Conservation (phyloP, 257 asterid genomes). For the Primulina tabacum region DNA sequence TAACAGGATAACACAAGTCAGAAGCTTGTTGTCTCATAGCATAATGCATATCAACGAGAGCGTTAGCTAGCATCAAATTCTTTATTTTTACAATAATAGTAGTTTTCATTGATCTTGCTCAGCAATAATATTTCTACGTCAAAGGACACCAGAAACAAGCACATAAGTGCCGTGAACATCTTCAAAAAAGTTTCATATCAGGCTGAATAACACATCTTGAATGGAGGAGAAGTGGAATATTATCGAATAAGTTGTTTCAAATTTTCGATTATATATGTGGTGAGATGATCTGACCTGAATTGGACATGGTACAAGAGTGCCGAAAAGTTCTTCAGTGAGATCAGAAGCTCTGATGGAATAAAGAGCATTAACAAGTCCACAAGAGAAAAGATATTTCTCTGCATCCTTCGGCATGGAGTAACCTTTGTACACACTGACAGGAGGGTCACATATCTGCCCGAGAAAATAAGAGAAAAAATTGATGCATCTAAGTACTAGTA, state of each 20-base stretch:
- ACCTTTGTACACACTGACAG: constrained; percentile 57
- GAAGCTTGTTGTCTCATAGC: too few relatives aligned
- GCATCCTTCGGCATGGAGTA: constrained; percentile 77
- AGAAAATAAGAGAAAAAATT: constrained; percentile 21
- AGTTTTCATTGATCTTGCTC: too few relatives aligned
- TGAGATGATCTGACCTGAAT: constrained; percentile 51
- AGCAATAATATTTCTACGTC: neutral
- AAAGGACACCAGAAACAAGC: neutral
- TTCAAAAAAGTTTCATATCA: constrained; percentile 10
- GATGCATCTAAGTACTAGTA: constrained; percentile 4
- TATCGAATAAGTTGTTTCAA: neutral
- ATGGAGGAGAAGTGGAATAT: constrained; percentile 1
- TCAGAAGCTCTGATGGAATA: constrained; percentile 81
- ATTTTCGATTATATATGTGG: neutral
- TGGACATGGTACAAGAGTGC: constrained; percentile 68
- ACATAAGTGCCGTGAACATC: neutral
- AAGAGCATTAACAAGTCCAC: constrained; percentile 88
- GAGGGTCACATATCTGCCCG: constrained; percentile 38
- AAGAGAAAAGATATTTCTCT: constrained; percentile 69
- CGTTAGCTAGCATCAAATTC: too few relatives aligned
- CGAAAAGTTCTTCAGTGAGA: constrained; percentile 68
- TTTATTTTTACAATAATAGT: too few relatives aligned
- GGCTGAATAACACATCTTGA: neutral
- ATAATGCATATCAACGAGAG: too few relatives aligned
- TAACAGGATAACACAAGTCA: too few relatives aligned